A percentile compares a stretch with the other conserved stretches of the same genome.
phyloP scores from a whole-genome alignment of 106 monocot genomes.

The Agapanthus africanus region DNA sequence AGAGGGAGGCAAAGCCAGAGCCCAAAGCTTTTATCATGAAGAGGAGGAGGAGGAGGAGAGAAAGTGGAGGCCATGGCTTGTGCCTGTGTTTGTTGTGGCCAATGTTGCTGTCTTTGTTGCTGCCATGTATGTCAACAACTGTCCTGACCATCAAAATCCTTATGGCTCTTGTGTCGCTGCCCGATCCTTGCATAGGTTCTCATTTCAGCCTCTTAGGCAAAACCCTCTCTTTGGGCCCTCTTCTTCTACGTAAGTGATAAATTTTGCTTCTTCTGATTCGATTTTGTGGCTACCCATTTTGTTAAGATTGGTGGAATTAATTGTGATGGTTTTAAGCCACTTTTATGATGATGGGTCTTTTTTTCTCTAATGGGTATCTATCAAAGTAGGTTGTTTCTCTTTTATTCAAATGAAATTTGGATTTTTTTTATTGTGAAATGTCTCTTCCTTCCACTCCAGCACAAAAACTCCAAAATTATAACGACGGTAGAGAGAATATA shows the following conservation, averaged over 20 bases:
- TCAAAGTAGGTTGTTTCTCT: no score
- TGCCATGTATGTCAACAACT: constrained; percentile 42
- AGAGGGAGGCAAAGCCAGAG: not conserved
- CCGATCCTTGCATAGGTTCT: constrained; percentile 41
- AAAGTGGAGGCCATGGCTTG: constrained; percentile 40
- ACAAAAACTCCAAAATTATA: no score
- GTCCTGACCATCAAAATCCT: constrained; percentile 35
- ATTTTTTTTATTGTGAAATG: no score
- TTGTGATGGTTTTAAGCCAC: no score
- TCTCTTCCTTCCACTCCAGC: no score
- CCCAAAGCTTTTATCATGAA: not conserved
- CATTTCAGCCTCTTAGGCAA: constrained; percentile 77
- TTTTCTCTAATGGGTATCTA: no score
- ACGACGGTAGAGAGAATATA: no score
- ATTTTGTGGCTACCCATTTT: no score
- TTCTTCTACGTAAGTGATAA: constrained; percentile 58
- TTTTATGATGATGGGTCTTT: no score
- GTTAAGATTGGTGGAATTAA: no score
- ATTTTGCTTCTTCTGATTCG: no score
- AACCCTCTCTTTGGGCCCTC: constrained; percentile 84
- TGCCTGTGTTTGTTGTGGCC: not conserved
- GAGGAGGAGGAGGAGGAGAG: constrained; percentile 14
- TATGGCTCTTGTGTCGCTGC: constrained; percentile 44
- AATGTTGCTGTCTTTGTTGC: not conserved
- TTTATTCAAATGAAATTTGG: no score